These are phyloP conservation scores for Leptographium galeiforme DNA, from an alignment of 2,329 filamentous ascomycete genomes.

Conservation along the genomic window DNA sequence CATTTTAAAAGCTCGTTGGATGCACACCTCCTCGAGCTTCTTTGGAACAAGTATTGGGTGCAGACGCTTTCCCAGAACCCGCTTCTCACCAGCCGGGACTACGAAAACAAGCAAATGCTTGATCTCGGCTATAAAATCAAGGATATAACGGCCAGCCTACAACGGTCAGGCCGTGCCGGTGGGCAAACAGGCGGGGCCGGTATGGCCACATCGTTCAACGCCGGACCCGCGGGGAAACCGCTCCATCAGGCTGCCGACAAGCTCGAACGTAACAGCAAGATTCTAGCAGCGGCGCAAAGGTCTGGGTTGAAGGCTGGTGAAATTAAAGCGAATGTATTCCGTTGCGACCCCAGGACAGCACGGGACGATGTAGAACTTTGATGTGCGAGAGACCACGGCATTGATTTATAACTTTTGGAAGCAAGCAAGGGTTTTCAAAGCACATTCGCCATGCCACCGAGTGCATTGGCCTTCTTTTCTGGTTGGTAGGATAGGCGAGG, in stretches of 20 bases:
- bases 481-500: too few species aligned
- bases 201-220: constrained; percentile 15
- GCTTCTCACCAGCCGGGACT: constrained; percentile 84
- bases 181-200: constrained; percentile 14
- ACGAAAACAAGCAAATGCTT: constrained; percentile 79
- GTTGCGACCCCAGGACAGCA: neutral
- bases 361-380: neutral
- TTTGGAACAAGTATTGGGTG: constrained; percentile 99
- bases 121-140: constrained; percentile 76
- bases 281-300: constrained; percentile 47
- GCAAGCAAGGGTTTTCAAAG: too few species aligned
- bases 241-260: constrained; percentile 41
- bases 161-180: constrained; percentile 18
- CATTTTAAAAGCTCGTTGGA: constrained; percentile 94
- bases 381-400: neutral
- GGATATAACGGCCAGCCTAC: constrained; percentile 37
- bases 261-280: constrained; percentile 45
- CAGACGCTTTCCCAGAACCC: constrained; percentile 87
- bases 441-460: too few species aligned
- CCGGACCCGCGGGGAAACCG: constrained; percentile 14
- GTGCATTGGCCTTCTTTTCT: too few species aligned
- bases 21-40: constrained; percentile 66
- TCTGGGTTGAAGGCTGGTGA: constrained; percentile 49
- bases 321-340: constrained; percentile 51
- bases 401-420: neutral